A percentile compares a stretch with the other conserved stretches of the same genome.
phyloP scores from a whole-genome alignment of 2,329 filamentous ascomycete species.

The Apiospora rasikravindrae region DNA sequence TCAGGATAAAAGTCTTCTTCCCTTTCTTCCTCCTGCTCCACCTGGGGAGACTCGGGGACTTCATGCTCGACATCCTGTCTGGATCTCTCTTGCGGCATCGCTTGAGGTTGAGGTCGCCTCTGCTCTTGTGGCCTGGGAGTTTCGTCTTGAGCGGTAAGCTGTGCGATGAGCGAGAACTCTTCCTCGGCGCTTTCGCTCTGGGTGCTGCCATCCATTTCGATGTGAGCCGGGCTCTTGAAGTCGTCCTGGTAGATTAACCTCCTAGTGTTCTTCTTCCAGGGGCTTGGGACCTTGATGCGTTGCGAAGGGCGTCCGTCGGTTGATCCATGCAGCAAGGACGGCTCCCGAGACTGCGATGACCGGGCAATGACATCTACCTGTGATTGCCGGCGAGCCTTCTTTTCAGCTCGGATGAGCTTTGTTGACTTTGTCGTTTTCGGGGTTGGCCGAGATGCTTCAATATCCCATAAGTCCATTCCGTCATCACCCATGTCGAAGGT shows the following conservation, averaged over 20 bases:
- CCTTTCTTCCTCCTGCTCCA: neutral
- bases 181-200: conserved; percentile 1
- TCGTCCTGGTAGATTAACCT: conserved; percentile 41
- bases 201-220: conserved; percentile 36
- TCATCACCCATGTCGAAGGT: conserved; percentile 41
- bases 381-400: conserved; percentile 27
- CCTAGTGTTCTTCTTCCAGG: conserved; percentile 45
- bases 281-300: conserved; percentile 44
- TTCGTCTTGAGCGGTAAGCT: neutral
- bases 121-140: neutral
- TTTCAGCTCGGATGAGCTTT: conserved; percentile 26
- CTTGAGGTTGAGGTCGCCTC: neutral
- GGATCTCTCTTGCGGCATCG: neutral
- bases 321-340: conserved; percentile 13
- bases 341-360: conserved; percentile 25
- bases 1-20: neutral
- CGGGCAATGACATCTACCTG: neutral
- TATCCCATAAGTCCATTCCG: conserved; percentile 57
- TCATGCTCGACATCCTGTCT: neutral
- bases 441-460: conserved; percentile 58
- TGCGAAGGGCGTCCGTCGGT: conserved; percentile 29
- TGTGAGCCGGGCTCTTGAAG: conserved; percentile 37
- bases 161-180: conserved; percentile 8
- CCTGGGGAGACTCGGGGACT: neutral
- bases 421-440: conserved; percentile 38